Base-by-base conservation (phyloP, 306 rosid genomes). In the Gleditsia sinensis region DNA sequence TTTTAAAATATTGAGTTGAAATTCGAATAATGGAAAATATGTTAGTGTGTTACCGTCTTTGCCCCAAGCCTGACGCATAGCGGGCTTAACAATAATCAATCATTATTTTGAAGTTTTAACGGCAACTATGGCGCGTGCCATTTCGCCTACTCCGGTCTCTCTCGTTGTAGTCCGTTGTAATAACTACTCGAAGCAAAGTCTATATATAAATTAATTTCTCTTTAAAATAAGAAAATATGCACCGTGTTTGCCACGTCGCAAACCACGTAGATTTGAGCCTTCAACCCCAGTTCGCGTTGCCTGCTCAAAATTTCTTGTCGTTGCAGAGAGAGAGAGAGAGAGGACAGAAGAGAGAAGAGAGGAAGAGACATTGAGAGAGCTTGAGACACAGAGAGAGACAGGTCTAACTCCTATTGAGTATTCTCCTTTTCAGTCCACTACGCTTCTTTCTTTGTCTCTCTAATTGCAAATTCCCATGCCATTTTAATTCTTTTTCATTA, bases 391-490 rank as follows among this genome's bases (percentile, higher is more conserved):
- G 75, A 62, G 60, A 81, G 81, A 61, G 56, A 45, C 9, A 61
- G 81, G 78, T 82, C 82, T 28, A 40, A 13, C 50, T 56, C 78
- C 63, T 24, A 23, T 23, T 14, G 28, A 69, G 73, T 78, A 25
- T 58, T 80, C 84, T 74, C 76, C 69, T 79, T 89, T 69, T 75
- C 79, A 85, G 86, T 87, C 83, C 90, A 85, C 88, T 82, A 27
- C 84, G 72, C 84, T 71, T 86, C 86, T 83, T 27, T 66, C 56
- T 58, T 17, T 32, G 21, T 55, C 27, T 33, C 48, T 45, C 33
- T 37, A 4, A 19, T 37, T 43, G 17, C 69, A 34, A 60, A 34
- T 60, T 13, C 46, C 7, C 14, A 34, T 20, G 34, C 9, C 40
- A 23, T 58, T 42, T 19, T 7, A 54, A 17, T 30, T 45, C 59